Evolutionary conservation across 352 stramenopile species (phyloP).

Genomic region (Phytopythium helicoides): DNA sequence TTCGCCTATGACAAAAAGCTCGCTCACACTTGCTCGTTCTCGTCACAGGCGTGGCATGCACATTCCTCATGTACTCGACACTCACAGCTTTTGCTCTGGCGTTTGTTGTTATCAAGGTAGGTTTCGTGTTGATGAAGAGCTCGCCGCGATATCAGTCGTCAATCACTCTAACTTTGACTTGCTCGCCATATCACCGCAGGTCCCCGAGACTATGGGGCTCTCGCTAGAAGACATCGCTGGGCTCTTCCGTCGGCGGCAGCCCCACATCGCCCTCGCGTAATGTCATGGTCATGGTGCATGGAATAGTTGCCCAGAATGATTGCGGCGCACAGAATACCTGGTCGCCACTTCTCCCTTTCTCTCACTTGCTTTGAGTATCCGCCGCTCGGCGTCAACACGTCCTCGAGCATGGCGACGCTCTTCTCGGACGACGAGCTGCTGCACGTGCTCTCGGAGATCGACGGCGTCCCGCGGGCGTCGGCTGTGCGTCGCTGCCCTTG

Average conservation of each 20-base stretch:
- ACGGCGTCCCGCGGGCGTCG: constrained; percentile 5
- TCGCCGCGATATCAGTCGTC: too few relatives aligned
- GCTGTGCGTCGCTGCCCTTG: not conserved
- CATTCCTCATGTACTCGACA: constrained; percentile 53
- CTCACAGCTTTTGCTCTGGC: constrained; percentile 39
- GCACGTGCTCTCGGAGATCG: constrained; percentile 36
- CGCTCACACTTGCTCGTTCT: not conserved
- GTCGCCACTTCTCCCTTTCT: too few relatives aligned
- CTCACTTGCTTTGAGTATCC: too few relatives aligned
- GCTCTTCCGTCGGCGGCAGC: too few relatives aligned
- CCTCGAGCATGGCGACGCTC: constrained; percentile 12
- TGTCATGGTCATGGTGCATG: too few relatives aligned
- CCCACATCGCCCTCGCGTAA: too few relatives aligned
- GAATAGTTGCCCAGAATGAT: too few relatives aligned
- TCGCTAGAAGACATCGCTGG: constrained; percentile 65
- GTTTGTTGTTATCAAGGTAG: constrained; percentile 58
- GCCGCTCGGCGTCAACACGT: too few relatives aligned
- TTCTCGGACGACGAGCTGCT: constrained; percentile 55
- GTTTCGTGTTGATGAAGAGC: not conserved
- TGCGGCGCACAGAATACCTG: too few relatives aligned
- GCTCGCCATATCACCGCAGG: constrained; percentile 12
- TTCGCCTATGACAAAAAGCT: too few relatives aligned
- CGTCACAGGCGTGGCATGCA: constrained; percentile 30
- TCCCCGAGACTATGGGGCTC: constrained; percentile 60
- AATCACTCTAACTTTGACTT: too few relatives aligned